A percentile compares a stretch with the other conserved stretches of the same genome.
These are phyloP conservation scores for Irpex sp. DNA, from an alignment of 1,284 basidiomycete genomes.

Conservation along the genomic window DNA sequence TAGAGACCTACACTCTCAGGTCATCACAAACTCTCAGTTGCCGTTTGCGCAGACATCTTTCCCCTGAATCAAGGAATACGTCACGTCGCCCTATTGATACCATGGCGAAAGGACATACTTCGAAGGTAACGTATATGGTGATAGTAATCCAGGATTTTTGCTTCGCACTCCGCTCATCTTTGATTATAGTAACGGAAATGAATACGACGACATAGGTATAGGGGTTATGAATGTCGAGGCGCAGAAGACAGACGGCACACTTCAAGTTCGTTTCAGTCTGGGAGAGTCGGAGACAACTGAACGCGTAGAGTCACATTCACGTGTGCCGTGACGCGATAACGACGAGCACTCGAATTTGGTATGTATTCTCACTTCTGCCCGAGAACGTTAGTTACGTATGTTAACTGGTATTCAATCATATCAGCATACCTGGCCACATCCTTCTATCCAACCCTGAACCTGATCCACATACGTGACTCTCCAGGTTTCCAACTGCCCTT, in stretches of 20 bases:
- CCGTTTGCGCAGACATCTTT: neutral
- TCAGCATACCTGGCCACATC: too few relatives aligned
- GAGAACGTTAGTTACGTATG: too few relatives aligned
- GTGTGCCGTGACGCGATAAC: neutral
- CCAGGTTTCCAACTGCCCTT: neutral
- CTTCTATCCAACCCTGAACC: too few relatives aligned
- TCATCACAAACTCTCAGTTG: too few relatives aligned
- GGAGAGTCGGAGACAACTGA: neutral
- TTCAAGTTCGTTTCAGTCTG: neutral
- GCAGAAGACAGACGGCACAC: neutral
- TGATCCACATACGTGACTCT: too few relatives aligned
- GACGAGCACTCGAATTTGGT: too few relatives aligned
- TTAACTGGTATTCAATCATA: too few relatives aligned
- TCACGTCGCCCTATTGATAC: neutral
- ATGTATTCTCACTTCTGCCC: too few relatives aligned
- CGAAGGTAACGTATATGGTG: neutral
- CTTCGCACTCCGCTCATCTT: neutral
- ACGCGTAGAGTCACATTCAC: neutral
- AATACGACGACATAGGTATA: neutral
- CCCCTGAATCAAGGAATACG: neutral
- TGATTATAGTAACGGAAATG: neutral
- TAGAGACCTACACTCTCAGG: too few relatives aligned
- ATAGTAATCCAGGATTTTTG: neutral
- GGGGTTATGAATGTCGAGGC: neutral
- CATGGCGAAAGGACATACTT: too few relatives aligned